Conservation (phyloP, 495 filamentous ascomycete genomes). For the Tuber calosporum region DNA sequence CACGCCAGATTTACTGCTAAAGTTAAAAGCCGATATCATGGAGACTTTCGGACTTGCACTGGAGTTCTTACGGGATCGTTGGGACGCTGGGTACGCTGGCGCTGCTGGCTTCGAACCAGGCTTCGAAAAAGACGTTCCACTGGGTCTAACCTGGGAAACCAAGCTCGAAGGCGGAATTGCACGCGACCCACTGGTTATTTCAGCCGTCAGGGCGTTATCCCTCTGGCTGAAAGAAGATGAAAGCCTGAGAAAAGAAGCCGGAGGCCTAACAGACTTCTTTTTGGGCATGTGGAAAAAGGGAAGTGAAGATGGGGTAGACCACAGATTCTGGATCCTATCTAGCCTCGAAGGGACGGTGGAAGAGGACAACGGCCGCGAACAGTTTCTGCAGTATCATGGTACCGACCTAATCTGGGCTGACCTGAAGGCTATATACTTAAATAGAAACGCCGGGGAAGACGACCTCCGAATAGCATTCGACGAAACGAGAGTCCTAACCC, state of each 20-base stretch:
- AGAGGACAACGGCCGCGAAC: conserved; percentile 46
- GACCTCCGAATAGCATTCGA: conserved; percentile 48
- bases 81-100: conserved; percentile 53
- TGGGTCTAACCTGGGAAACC: conserved; percentile 51
- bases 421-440: conserved; percentile 44
- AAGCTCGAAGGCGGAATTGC: conserved; percentile 43
- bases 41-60: conserved; percentile 54
- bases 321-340: conserved; percentile 49
- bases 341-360: conserved; percentile 50
- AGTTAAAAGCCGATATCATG: conserved; percentile 52
- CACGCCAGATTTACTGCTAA: conserved; percentile 51
- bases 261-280: conserved; percentile 54
- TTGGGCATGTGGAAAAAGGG: conserved; percentile 50
- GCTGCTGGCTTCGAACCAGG: conserved; percentile 51
- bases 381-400: conserved; percentile 46
- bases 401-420: conserved; percentile 50
- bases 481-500: conserved; percentile 50
- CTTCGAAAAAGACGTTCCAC: conserved; percentile 36
- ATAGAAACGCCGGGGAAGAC: conserved; percentile 21
- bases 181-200: conserved; percentile 49
- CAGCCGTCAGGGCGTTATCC: conserved; percentile 49
- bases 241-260: conserved; percentile 51
- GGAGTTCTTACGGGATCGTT: conserved; percentile 60
- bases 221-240: conserved; percentile 61
- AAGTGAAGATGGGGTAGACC: conserved; percentile 43